Evolutionary conservation across 441 rosid species (phyloP), one percentile per base, ranked within the genome.

Genomic region (Isatis lusitanica): DNA sequence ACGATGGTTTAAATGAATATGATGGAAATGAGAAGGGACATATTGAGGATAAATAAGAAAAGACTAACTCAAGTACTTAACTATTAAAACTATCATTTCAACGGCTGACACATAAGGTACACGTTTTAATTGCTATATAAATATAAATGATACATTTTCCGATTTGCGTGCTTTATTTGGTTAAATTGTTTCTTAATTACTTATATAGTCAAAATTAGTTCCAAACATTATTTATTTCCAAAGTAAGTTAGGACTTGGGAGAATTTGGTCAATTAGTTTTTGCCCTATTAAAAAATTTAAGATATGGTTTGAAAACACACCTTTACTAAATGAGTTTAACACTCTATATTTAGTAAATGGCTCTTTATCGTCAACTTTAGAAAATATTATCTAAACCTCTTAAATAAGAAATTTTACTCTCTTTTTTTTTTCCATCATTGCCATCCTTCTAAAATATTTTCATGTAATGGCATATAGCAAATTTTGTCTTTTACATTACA

Each of bases 151-250:
- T 28, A 30, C 44, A 53, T 11, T 42, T 56, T 6, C 40, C 9
- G 12, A 7, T 2, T 30, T 31, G 35, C 12, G 6, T 16, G 5
- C 15, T 57, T 8, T 16, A 39, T 67, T 10, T 28, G 52, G 26
- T 38, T 5, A 40, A 53, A 40, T 42, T 57, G 43, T 57, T 17
- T 44, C 53, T 68, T 24, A 31, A 18, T 57, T 44, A 57, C 46
- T 12, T 56, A 9, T 24, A 70, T 24, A 70, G 68, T 70, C 40
- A 60, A 70, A 59, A 48, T 26, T 50, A 61, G 59, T 58, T 69
- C 13, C 18, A 47, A 33, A 17, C 13, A 5, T 18, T 21, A 12
- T 46, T 43, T 30, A 44, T 9, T 57, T 56, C 56, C 66, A 44
- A 46, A 69, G 12, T 18, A 58, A 57, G 2, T 68, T 33, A 36